phyloP scores from a whole-genome alignment of 495 filamentous ascomycete species.

The Apiosordaria backusii region DNA sequence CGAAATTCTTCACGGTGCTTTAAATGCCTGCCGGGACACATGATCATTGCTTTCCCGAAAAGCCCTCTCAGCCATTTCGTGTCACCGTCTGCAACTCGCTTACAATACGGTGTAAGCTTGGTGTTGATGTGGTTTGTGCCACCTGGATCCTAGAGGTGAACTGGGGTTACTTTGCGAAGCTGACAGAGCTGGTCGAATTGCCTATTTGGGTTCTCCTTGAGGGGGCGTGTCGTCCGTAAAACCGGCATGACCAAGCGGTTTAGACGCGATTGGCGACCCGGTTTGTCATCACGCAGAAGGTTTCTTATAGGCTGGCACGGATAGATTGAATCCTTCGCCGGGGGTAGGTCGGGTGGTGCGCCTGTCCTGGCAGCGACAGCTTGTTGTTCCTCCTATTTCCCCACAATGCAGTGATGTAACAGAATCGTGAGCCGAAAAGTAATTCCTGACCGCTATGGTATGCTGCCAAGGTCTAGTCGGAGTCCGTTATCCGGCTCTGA shows the following conservation, averaged over 20 bases:
- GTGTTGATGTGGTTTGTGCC: neutral
- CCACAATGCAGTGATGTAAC: neutral
- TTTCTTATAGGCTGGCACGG: neutral
- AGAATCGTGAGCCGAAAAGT: neutral
- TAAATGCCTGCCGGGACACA: neutral
- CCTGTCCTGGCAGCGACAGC: neutral
- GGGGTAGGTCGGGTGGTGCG: neutral
- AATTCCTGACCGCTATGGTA: neutral
- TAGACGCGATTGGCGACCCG: too few species aligned
- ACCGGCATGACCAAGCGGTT: neutral
- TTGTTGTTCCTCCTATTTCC: too few species aligned
- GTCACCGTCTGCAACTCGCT: neutral
- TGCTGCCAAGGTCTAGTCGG: neutral
- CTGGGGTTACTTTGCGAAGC: neutral
- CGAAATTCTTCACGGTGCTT: neutral
- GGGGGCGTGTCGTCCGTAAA: too few species aligned
- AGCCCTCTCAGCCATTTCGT: too few species aligned
- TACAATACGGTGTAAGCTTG: neutral
- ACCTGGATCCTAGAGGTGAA: neutral
- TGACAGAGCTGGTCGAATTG: neutral
- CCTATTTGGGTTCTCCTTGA: neutral
- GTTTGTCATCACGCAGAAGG: too few species aligned
- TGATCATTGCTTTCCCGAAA: neutral
- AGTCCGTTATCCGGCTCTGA: neutral
- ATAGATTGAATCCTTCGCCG: neutral